Evolutionary conservation across 2,329 filamentous ascomycete species (phyloP).

Genomic region (Plenodomus lindquistii): DNA sequence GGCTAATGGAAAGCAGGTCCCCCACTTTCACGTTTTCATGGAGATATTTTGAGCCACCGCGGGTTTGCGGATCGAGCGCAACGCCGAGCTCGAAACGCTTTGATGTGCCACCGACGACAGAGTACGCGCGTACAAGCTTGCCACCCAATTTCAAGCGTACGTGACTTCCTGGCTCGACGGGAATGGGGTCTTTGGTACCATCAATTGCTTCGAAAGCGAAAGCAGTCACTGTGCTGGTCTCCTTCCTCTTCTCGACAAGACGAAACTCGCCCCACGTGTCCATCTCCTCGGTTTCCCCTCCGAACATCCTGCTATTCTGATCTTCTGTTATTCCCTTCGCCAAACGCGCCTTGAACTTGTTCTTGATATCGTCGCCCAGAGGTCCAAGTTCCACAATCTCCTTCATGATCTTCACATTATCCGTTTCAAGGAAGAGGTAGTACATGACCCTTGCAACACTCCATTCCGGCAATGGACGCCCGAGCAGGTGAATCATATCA

Average conservation of each 20-base stretch:
- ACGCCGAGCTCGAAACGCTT: conserved; percentile 62
- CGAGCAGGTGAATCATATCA: conserved; percentile 60
- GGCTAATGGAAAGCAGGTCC: conserved; percentile 56
- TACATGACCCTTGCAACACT: conserved; percentile 66
- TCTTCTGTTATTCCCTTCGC: conserved; percentile 49
- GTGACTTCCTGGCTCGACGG: conserved; percentile 56
- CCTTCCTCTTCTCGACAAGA: conserved; percentile 54
- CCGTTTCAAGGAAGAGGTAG: conserved; percentile 61
- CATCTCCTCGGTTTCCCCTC: conserved; percentile 30
- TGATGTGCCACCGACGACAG: conserved; percentile 58
- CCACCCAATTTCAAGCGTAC: conserved; percentile 61
- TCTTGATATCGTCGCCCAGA: conserved; percentile 55
- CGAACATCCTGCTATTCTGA: conserved; percentile 31
- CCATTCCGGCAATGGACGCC: conserved; percentile 62
- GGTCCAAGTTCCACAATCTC: conserved; percentile 48
- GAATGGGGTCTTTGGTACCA: conserved; percentile 33
- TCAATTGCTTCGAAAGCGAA: conserved; percentile 57
- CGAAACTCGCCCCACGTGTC: conserved; percentile 45
- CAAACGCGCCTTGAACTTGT: conserved; percentile 59
- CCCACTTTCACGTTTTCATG: conserved; percentile 56
- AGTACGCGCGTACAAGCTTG: conserved; percentile 63
- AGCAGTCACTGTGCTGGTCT: conserved; percentile 57
- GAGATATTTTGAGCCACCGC: conserved; percentile 65
- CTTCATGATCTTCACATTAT: conserved; percentile 54
- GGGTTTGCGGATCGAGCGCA: conserved; percentile 57